Base-by-base conservation (phyloP, 2,329 filamentous ascomycete genomes). In the Mariannaea elegans region DNA sequence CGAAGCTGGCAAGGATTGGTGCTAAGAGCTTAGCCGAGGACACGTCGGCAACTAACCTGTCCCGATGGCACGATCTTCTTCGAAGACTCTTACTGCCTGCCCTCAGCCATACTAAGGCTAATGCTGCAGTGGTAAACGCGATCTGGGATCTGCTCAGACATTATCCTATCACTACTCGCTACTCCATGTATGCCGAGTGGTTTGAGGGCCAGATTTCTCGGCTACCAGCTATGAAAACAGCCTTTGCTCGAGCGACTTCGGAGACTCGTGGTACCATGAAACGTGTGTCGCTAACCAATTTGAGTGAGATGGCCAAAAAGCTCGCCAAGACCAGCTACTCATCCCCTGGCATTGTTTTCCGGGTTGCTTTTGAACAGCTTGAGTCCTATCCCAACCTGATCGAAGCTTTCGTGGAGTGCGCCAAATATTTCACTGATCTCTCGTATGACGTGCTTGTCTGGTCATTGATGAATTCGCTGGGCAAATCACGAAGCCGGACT, bases 371-470 rank as follows among this genome's bases (percentile, higher is more conserved):
- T 58, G 89, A 89, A 63, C 94, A 97, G 75, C 92, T 97, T 59
- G 94, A 99, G 76, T 90, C 91, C 0, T 99, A 99, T 74, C 91
- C 91, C 73, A 99, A 98, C 72, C 84, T 99, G 61, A 97, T 97
- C 56, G 92, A 97, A 62, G 92, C 93, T 5, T 92, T 99, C 62
- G 94, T 98, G 13, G 93, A 97, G 73, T 97, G 94, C 71, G 93
- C 92, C 36, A 90, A 92, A 69, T 97, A 97, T 74, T 97, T 98
- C 68, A 97, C 94, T 1, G 89, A 92, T 54, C 80, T 99, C 34
- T 94, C 92, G 0, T 97, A 97, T 73, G 95, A 99, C 75, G 92
- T 97, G 29, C 82, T 99, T 42, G 91, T 93, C 3, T 99, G 94
- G 93, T 92, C 93, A 18, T 81, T 99, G 42, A 87, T 99, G 77